Conservation (phyloP, 1,139 yeast genomes). For the Yamadazyma aaseri region DNA sequence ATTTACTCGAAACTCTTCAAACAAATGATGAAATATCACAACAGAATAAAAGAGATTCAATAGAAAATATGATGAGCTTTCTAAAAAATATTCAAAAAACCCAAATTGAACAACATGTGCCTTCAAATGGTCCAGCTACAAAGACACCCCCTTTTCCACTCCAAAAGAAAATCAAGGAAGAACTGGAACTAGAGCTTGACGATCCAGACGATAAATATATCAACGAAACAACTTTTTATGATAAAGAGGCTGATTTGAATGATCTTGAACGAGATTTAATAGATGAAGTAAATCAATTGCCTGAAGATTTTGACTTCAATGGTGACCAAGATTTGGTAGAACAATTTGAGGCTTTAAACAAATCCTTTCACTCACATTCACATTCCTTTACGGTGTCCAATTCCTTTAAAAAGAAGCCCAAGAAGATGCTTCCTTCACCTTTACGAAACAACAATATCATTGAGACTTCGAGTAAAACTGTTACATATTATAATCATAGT, state of each 20-base stretch:
- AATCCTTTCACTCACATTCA: slow-evolving; percentile 9
- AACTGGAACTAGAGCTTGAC: slow-evolving; percentile 3
- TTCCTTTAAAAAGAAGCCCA: slow-evolving; percentile 40
- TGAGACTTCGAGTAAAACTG: slow-evolving; percentile 52
- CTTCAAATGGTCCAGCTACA: not conserved
- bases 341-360: slow-evolving; percentile 15
- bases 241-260: slow-evolving; percentile 14
- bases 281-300: slow-evolving; percentile 57
- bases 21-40: slow-evolving; percentile 12
- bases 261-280: slow-evolving; percentile 37
- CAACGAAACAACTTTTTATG: slow-evolving; percentile 2
- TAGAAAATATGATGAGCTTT: slow-evolving; percentile 19
- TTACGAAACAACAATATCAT: slow-evolving; percentile 36
- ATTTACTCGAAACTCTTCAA: slow-evolving; percentile 19
- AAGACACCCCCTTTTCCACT: not conserved
- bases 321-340: slow-evolving; percentile 18
- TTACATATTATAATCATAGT: slow-evolving; percentile 44
- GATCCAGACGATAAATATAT: not conserved
- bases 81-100: slow-evolving; percentile 15
- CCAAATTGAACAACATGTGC: slow-evolving; percentile 1
- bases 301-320: slow-evolving; percentile 59
- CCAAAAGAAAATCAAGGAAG: not conserved
- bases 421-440: slow-evolving; percentile 20
- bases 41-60: slow-evolving; percentile 15
- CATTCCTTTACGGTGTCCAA: slow-evolving; percentile 27